Percentiles rank a stretch among this genome's conserved stretches.
phyloP scores from a whole-genome alignment of 495 filamentous ascomycete species.

The Neurospora intermedia region DNA sequence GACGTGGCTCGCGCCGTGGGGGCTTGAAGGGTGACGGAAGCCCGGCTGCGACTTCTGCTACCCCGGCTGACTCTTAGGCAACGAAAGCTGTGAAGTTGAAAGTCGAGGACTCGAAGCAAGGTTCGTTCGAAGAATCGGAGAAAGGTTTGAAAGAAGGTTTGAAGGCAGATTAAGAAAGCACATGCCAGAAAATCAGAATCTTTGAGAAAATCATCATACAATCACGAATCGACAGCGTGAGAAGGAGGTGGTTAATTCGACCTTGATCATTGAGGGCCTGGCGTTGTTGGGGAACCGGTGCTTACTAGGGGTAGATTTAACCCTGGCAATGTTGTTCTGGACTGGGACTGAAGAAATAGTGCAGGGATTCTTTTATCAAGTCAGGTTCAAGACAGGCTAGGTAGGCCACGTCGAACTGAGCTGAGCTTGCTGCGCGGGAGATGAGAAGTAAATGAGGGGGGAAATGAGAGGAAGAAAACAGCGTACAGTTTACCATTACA shows the following conservation, averaged over 20 bases:
- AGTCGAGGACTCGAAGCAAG: not conserved
- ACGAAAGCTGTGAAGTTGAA: not conserved
- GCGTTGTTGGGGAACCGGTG: not conserved
- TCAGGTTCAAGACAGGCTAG: not conserved
- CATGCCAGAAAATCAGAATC: not conserved
- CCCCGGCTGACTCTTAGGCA: constrained; percentile 37
- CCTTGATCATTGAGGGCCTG: not conserved
- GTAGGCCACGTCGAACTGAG: not conserved
- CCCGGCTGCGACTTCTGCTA: constrained; percentile 40
- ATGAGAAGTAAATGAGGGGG: not conserved
- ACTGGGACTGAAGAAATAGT: not conserved
- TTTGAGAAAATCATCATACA: not conserved
- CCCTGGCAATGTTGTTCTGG: not conserved
- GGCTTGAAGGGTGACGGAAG: constrained; percentile 47
- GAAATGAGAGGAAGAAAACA: not conserved
- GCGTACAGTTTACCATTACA: not conserved
- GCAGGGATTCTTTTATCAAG: not conserved
- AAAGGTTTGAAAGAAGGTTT: not conserved
- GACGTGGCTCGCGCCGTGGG: constrained; percentile 49
- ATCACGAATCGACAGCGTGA: not conserved
- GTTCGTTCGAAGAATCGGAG: no score
- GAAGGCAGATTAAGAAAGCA: not conserved
- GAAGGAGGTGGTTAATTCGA: not conserved
- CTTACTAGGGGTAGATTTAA: not conserved
- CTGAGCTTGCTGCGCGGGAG: not conserved